phyloP scores from a whole-genome alignment of 345 rosid species.

The Hibiscus syriacus region DNA sequence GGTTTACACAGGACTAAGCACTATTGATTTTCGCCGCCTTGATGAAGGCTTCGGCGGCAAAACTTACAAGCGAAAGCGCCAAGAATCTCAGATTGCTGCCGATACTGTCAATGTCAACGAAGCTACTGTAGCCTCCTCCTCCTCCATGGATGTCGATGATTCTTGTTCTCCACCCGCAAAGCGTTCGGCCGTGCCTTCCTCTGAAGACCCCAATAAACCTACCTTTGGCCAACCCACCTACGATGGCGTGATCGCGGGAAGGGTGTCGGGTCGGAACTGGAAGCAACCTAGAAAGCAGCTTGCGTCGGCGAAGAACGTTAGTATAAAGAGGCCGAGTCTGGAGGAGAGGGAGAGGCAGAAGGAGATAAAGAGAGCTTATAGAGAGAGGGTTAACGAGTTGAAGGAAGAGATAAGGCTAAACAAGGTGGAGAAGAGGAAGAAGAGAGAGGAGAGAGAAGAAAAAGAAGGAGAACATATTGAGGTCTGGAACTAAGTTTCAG shows the following conservation, averaged over 20 bases:
- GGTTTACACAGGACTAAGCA: slow-evolving; percentile 49
- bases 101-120: background rate
- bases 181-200: slow-evolving; percentile 67
- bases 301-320: slow-evolving; percentile 65
- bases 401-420: slow-evolving; percentile 79
- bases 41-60: slow-evolving; percentile 98
- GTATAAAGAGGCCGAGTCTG: slow-evolving; percentile 34
- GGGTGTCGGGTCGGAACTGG: slow-evolving; percentile 80
- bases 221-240: slow-evolving; percentile 51
- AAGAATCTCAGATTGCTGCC: slow-evolving; percentile 20
- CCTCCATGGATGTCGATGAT: slow-evolving; percentile 55
- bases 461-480: slow-evolving; percentile 78
- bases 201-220: slow-evolving; percentile 66
- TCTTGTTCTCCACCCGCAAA: slow-evolving; percentile 48
- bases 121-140: slow-evolving; percentile 1
- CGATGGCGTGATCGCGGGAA: slow-evolving; percentile 91
- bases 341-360: slow-evolving; percentile 66
- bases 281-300: slow-evolving; percentile 60
- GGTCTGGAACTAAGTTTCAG: slow-evolving; percentile 76
- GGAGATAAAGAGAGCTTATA: slow-evolving; percentile 75
- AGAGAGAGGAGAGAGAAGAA: slow-evolving; percentile 78
- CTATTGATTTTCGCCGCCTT: slow-evolving; percentile 69
- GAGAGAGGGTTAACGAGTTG: slow-evolving; percentile 58
- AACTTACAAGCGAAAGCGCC: slow-evolving; percentile 79
- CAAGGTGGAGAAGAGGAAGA: slow-evolving; percentile 78